Conservation (phyloP, 2,329 filamentous ascomycete species). For the Thelonectria olida region DNA sequence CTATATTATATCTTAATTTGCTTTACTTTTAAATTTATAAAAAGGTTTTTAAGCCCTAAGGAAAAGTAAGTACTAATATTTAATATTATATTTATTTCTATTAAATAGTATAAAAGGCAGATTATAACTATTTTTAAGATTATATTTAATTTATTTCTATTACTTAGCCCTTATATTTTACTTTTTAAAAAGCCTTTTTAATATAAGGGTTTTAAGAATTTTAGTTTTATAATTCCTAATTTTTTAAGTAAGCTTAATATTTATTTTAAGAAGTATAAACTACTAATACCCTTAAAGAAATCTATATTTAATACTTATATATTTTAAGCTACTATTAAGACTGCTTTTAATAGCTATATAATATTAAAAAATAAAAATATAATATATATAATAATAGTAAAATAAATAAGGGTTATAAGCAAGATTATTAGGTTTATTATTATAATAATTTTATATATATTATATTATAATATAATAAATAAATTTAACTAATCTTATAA, state of each 20-base stretch:
- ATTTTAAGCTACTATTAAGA: slow-evolving; percentile 5
- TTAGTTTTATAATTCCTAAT: slow-evolving; percentile 33
- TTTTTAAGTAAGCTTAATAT: slow-evolving; percentile 39
- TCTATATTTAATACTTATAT: slow-evolving; percentile 4
- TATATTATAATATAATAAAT: slow-evolving; percentile 17
- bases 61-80: slow-evolving; percentile 28
- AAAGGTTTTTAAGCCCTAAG: slow-evolving; percentile 34
- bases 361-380: slow-evolving; percentile 23
- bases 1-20: slow-evolving; percentile 23
- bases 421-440: slow-evolving; percentile 1
- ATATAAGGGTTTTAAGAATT: slow-evolving; percentile 34
- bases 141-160: slow-evolving; percentile 47
- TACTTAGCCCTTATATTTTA: slow-evolving; percentile 47
- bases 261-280: slow-evolving; percentile 33
- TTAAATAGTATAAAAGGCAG: too few relatives aligned
- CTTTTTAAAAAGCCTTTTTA: slow-evolving; percentile 45
- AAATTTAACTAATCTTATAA: slow-evolving; percentile 1
- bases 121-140: slow-evolving; percentile 46
- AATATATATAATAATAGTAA: slow-evolving; percentile 21
- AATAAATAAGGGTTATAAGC: slow-evolving; percentile 19
- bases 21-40: slow-evolving; percentile 37
- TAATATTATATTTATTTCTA: too few relatives aligned
- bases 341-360: slow-evolving; percentile 15
- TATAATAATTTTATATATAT: slow-evolving; percentile 13
- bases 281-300: slow-evolving; percentile 3